A percentile compares a stretch with the other conserved stretches of the same genome.
These are phyloP conservation scores for Microstegium vimineum DNA, from an alignment of 176 grass and related monocot species.

Conservation along the genomic window DNA sequence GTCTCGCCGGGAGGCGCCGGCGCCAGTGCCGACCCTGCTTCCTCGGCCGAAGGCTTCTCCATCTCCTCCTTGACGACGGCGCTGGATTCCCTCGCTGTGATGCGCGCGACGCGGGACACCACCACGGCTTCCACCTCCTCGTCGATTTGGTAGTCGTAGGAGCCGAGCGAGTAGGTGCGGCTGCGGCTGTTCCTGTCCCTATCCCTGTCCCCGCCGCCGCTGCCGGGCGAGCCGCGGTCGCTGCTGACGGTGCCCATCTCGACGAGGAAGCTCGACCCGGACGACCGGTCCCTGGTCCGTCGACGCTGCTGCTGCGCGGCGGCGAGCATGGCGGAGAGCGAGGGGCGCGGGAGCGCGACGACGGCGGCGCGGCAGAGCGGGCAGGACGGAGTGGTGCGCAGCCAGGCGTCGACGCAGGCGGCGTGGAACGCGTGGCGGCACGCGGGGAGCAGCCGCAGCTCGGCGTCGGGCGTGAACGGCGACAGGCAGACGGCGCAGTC, in stretches of 20 bases:
- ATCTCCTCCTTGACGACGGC: conserved; percentile 32
- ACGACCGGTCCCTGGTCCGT: not conserved
- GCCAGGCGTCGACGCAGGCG: conserved; percentile 82
- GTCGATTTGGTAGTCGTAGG: conserved; percentile 86
- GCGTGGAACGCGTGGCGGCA: conserved; percentile 96
- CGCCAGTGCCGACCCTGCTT: not conserved
- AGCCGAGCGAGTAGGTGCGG: conserved; percentile 70
- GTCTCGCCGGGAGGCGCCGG: conserved; percentile 33
- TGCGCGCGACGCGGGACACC: conserved; percentile 40
- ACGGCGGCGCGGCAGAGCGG: conserved; percentile 88
- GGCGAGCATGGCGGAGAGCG: conserved; percentile 43
- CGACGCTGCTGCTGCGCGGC: not conserved
- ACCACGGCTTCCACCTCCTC: conserved; percentile 86
- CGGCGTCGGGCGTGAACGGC: conserved; percentile 63
- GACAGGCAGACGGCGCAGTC: conserved; percentile 94
- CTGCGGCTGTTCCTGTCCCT: conserved; percentile 20
- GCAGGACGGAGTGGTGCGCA: conserved; percentile 74
- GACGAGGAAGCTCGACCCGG: conserved; percentile 50
- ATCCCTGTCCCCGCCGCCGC: not conserved
- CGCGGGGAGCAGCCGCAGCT: conserved; percentile 82
- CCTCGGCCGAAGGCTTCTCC: conserved; percentile 10
- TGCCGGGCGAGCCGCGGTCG: conserved; percentile 29
- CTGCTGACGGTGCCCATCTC: conserved; percentile 92
- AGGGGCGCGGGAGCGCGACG: conserved; percentile 43
- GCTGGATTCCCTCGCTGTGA: not conserved